Evolutionary conservation across 2,329 filamentous ascomycete genomes (phyloP).

Genomic region (Huntiella bhutanensis): DNA sequence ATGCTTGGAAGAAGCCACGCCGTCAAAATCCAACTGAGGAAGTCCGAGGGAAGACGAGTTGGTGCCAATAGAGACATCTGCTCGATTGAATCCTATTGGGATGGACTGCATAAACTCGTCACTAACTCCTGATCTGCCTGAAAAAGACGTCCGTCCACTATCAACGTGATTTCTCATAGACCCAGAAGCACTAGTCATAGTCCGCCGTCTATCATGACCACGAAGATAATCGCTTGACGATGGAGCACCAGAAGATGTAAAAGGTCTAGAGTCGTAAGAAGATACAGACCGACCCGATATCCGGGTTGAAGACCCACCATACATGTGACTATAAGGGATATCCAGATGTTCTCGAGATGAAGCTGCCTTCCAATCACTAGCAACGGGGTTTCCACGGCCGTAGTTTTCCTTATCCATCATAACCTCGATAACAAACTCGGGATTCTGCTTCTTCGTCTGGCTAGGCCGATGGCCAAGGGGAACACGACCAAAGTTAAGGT

Average conservation of each 20-base stretch:
- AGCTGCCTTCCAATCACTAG: slow-evolving; percentile 7
- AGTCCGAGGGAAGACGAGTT: not conserved
- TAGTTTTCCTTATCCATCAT: slow-evolving; percentile 11
- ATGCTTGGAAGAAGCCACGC: slow-evolving; percentile 3
- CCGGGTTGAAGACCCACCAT: slow-evolving; percentile 1
- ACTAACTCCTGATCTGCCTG: slow-evolving; percentile 1
- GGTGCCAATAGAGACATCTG: not conserved
- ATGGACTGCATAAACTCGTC: slow-evolving; percentile 10
- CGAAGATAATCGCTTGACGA: slow-evolving; percentile 3
- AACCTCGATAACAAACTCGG: not conserved
- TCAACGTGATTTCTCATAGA: slow-evolving; percentile 1
- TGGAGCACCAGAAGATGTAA: slow-evolving; percentile 2
- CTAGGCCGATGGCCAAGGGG: slow-evolving; percentile 1
- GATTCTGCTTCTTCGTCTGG: slow-evolving; percentile 2
- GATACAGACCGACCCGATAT: slow-evolving; percentile 2
- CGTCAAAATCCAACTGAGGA: slow-evolving; percentile 5
- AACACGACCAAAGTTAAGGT: slow-evolving; percentile 2
- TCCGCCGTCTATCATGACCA: not conserved
- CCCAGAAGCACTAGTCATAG: not conserved
- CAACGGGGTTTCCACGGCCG: not conserved
- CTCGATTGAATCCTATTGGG: slow-evolving; percentile 6
- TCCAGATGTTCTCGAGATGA: slow-evolving; percentile 5
- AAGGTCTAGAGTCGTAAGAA: not conserved
- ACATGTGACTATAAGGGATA: slow-evolving; percentile 9
- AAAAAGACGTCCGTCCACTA: slow-evolving; percentile 6